A percentile compares a stretch with the other conserved stretches of the same genome.
phyloP scores from a whole-genome alignment of 2,329 filamentous ascomycete species.

The Colletotrichum coccodes region DNA sequence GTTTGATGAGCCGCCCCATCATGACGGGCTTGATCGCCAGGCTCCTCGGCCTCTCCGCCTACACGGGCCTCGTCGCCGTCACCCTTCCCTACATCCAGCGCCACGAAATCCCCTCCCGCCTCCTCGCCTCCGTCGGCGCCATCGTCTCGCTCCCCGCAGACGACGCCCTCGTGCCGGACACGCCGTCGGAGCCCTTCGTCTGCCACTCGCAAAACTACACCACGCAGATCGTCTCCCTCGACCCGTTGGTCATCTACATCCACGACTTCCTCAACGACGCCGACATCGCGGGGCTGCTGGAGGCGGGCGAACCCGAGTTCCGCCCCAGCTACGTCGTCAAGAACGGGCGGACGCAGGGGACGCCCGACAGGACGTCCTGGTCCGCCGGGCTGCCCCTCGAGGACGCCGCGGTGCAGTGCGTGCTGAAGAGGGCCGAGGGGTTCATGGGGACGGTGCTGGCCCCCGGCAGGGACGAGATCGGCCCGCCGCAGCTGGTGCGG shows the following conservation, averaged over 20 bases:
- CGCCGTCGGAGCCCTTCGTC: not conserved
- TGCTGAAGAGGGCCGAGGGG: constrained; percentile 44
- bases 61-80: constrained; percentile 27
- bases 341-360: constrained; percentile 43
- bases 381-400: constrained; percentile 48
- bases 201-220: constrained; percentile 47
- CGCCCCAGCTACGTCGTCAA: constrained; percentile 49
- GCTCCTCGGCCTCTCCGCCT: constrained; percentile 19
- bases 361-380: constrained; percentile 49
- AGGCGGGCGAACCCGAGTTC: constrained; percentile 47
- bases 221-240: constrained; percentile 52
- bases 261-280: constrained; percentile 47
- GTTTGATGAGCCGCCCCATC: not conserved
- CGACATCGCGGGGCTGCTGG: constrained; percentile 47
- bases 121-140: not conserved
- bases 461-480: constrained; percentile 51
- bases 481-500: constrained; percentile 53
- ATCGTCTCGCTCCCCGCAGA: not conserved
- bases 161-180: too few relatives aligned
- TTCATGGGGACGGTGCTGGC: constrained; percentile 51
- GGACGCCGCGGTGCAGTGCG: constrained; percentile 48
- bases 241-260: constrained; percentile 56
- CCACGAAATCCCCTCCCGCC: not conserved
- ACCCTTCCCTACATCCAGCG: constrained; percentile 17
- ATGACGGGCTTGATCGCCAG: constrained; percentile 20